Percentiles rank a stretch among this genome's conserved stretches.
Evolutionary conservation across 176 grass and related monocot genomes (phyloP).

Genomic region (Pontederia crassipes): DNA sequence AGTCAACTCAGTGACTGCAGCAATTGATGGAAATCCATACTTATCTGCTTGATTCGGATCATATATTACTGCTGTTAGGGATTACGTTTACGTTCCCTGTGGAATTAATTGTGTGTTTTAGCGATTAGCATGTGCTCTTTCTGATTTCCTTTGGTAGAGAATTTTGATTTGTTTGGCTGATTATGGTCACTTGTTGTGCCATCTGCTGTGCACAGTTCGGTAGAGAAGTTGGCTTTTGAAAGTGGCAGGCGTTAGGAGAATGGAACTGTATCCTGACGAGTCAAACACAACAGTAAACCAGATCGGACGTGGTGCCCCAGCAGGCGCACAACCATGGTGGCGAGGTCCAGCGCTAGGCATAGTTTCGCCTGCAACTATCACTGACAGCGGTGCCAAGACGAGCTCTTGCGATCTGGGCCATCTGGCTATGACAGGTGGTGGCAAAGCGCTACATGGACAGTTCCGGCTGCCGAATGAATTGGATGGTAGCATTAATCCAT

Average conservation of each 20-base stretch:
- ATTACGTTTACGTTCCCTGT: too few species aligned
- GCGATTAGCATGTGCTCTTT: background rate
- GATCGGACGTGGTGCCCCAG: background rate
- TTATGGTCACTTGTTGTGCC: background rate
- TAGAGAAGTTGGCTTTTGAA: background rate
- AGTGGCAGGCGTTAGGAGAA: background rate
- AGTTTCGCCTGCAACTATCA: background rate
- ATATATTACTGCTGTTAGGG: too few species aligned
- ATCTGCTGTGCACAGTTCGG: background rate
- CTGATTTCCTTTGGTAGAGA: background rate
- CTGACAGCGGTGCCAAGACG: background rate
- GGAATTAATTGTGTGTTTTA: background rate
- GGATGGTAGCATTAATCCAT: background rate
- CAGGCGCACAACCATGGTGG: conserved; percentile 11
- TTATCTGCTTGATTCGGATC: too few species aligned
- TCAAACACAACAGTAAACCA: conserved; percentile 4
- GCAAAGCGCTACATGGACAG: background rate
- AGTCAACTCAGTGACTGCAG: too few species aligned
- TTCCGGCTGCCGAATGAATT: background rate
- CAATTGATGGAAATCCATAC: too few species aligned
- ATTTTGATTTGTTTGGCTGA: background rate
- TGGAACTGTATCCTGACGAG: background rate
- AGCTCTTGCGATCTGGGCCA: background rate
- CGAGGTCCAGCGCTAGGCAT: background rate
- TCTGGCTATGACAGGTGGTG: background rate